These are phyloP conservation scores for Ottelia alismoides DNA, from an alignment of 106 monocot genomes.

Conservation along the genomic window DNA sequence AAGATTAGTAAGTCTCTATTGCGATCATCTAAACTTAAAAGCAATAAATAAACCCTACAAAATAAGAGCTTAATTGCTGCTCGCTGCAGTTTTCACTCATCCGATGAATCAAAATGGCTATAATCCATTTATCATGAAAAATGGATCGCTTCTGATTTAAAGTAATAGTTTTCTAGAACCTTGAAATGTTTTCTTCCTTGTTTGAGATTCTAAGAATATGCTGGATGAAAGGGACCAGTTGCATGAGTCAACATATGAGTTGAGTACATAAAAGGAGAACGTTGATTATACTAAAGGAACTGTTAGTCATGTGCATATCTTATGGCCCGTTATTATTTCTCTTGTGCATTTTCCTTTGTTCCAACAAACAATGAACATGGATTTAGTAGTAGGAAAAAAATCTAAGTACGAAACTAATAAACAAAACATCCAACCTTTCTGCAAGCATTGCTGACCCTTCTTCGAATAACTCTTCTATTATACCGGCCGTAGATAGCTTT, in stretches of 20 bases:
- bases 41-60: too few species aligned
- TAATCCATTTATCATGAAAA: too few species aligned
- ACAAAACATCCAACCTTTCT: constrained; percentile 46
- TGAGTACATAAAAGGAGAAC: not conserved
- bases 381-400: constrained; percentile 1
- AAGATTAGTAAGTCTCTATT: too few species aligned
- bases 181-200: too few species aligned
- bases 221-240: too few species aligned
- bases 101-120: too few species aligned
- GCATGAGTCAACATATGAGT: not conserved
- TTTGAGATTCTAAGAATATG: too few species aligned
- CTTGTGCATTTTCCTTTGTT: not conserved
- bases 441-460: constrained; percentile 99
- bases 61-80: too few species aligned
- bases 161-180: too few species aligned
- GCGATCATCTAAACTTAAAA: too few species aligned
- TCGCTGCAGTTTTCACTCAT: too few species aligned
- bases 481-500: constrained; percentile 50
- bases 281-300: not conserved
- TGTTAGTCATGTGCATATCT: not conserved
- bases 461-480: constrained; percentile 95
- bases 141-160: too few species aligned
- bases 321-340: not conserved
- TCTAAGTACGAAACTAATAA: not conserved
- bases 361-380: not conserved